Evolutionary conservation across 2,329 filamentous ascomycete genomes (phyloP).

Genomic region (Cladosporium sp.): DNA sequence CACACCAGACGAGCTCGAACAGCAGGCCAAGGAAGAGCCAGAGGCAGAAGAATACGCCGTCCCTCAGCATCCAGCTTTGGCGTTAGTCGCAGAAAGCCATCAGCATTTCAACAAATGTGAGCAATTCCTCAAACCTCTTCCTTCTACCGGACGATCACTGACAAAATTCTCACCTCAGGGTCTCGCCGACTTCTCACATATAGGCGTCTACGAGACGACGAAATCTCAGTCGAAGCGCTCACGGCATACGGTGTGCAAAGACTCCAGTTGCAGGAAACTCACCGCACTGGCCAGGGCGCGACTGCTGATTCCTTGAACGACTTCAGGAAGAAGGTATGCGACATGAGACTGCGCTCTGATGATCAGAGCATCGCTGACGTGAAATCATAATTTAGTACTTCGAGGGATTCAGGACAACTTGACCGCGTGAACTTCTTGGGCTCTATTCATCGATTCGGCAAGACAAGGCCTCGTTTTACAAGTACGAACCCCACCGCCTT

Average conservation of each 20-base stretch:
- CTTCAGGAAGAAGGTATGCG: constrained; percentile 53
- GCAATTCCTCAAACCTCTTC: constrained; percentile 16
- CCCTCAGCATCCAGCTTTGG: constrained; percentile 71
- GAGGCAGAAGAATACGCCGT: constrained; percentile 59
- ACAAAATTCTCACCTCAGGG: constrained; percentile 50
- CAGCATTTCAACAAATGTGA: constrained; percentile 88
- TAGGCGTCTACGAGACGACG: constrained; percentile 59
- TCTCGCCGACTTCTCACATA: constrained; percentile 87
- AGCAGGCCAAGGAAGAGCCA: constrained; percentile 51
- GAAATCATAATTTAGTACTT: constrained; percentile 26
- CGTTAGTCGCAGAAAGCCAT: constrained; percentile 70
- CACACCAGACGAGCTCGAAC: constrained; percentile 12
- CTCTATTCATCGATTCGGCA: too few species aligned
- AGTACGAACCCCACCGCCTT: too few species aligned
- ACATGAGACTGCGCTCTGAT: background rate
- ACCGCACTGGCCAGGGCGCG: constrained; percentile 37
- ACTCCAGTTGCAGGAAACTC: constrained; percentile 22
- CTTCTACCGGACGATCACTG: background rate
- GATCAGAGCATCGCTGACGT: background rate
- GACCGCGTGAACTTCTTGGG: too few species aligned
- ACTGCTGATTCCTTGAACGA: constrained; percentile 64
- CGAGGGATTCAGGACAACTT: constrained; percentile 29
- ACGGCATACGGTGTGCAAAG: constrained; percentile 22
- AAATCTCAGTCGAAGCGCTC: constrained; percentile 40
- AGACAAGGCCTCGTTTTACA: too few species aligned